Conservation (phyloP, 2,329 filamentous ascomycete genomes). For the Apiospora rasikravindrae region DNA sequence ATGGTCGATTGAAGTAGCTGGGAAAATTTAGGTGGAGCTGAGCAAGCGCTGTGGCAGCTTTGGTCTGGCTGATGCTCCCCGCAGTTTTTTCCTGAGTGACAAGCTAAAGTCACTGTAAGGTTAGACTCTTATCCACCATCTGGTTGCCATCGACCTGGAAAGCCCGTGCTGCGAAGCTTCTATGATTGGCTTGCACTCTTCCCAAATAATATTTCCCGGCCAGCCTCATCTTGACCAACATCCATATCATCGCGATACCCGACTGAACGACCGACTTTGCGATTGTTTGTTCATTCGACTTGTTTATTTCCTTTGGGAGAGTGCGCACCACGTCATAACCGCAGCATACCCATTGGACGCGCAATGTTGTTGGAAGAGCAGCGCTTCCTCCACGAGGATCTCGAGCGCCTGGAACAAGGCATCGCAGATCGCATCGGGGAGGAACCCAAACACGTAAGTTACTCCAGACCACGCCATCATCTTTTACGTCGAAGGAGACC, state of each 20-base stretch:
- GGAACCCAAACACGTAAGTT: conserved; percentile 82
- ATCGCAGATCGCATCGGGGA: conserved; percentile 88
- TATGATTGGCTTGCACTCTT: too few relatives aligned
- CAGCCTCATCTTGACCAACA: conserved; percentile 30
- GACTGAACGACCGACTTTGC: background rate
- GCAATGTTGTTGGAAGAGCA: conserved; percentile 89
- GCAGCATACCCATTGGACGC: background rate
- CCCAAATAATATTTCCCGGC: conserved; percentile 26
- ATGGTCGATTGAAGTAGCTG: background rate
- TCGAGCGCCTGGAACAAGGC: conserved; percentile 94
- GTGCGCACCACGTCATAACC: background rate
- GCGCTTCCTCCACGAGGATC: conserved; percentile 91
- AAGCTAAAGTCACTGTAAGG: background rate
- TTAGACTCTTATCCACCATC: background rate
- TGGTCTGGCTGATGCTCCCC: background rate
- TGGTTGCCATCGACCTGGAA: background rate
- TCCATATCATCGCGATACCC: conserved; percentile 23
- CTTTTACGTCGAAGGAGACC: background rate
- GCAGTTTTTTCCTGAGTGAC: background rate
- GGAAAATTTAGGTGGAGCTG: conserved; percentile 16
- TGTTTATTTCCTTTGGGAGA: too few relatives aligned
- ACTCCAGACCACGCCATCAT: too few relatives aligned
- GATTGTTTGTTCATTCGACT: too few relatives aligned
- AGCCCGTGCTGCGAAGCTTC: conserved; percentile 7
- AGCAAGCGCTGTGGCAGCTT: background rate